Conservation (phyloP, 2,329 filamentous ascomycete genomes). For the Penicillium sp. region DNA sequence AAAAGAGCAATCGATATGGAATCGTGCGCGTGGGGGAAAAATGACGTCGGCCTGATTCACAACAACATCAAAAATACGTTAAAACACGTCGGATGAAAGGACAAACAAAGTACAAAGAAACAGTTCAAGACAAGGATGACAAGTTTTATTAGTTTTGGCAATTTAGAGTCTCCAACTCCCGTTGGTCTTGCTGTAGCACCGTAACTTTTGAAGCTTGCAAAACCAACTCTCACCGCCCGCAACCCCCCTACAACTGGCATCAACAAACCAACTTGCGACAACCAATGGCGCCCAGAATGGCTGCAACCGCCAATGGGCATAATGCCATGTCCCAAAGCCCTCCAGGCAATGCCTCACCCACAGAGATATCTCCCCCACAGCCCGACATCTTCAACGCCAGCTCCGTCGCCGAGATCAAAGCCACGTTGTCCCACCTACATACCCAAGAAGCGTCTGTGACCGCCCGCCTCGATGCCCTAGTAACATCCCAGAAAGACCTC, state of each 20-base stretch:
- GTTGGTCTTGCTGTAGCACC: background rate
- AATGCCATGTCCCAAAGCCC: background rate
- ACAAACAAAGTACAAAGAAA: background rate
- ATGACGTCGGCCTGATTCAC: constrained; percentile 16
- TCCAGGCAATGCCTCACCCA: constrained; percentile 5
- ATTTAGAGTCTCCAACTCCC: background rate
- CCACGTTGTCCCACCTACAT: constrained; percentile 72
- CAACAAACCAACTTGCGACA: constrained; percentile 8
- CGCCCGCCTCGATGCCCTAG: constrained; percentile 68
- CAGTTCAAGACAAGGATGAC: background rate
- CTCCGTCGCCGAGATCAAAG: constrained; percentile 75
- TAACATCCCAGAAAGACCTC: constrained; percentile 81
- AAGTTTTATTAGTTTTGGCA: background rate
- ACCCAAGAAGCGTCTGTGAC: constrained; percentile 72
- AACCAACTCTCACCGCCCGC: constrained; percentile 16
- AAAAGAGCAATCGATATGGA: constrained; percentile 2
- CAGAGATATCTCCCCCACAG: constrained; percentile 9
- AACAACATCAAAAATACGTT: background rate
- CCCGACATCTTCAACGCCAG: constrained; percentile 64
- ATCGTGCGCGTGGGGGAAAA: constrained; percentile 6
- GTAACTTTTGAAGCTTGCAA: constrained; percentile 1
- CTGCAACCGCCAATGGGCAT: constrained; percentile 29
- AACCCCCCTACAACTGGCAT: constrained; percentile 11
- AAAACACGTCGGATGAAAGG: background rate
- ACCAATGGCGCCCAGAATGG: constrained; percentile 15